A percentile compares a stretch with the other conserved stretches of the same genome.
Conservation (phyloP, 345 rosid species). For the Ceriops zippeliana region DNA sequence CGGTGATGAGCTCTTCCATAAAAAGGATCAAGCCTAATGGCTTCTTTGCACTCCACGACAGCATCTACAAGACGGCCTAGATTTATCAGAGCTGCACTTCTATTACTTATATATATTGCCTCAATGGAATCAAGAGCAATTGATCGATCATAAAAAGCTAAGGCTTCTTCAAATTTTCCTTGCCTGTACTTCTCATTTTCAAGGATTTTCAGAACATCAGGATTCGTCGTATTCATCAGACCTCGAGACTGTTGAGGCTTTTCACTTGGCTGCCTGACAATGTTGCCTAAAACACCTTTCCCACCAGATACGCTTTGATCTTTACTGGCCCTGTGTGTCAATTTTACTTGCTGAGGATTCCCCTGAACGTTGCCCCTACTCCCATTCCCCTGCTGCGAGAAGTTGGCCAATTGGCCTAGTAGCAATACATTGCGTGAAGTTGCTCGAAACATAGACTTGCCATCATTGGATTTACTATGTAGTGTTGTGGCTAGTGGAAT, state of each 20-base stretch:
- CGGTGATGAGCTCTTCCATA: constrained; percentile 68
- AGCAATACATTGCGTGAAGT: constrained; percentile 35
- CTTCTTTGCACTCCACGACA: constrained; percentile 64
- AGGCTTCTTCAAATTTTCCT: constrained; percentile 71
- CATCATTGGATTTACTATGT: constrained; percentile 16
- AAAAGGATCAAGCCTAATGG: constrained; percentile 57
- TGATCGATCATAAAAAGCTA: constrained; percentile 68
- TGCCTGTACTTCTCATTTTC: constrained; percentile 78
- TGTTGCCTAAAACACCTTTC: constrained; percentile 61
- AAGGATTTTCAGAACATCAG: constrained; percentile 58
- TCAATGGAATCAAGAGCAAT: constrained; percentile 58
- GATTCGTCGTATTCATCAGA: constrained; percentile 36
- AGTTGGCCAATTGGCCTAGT: constrained; percentile 36
- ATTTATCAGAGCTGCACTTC: constrained; percentile 74
- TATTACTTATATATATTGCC: constrained; percentile 70
- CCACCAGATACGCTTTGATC: constrained; percentile 27
- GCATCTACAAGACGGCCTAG: constrained; percentile 76
- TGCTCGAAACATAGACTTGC: constrained; percentile 32
- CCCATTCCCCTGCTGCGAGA: constrained; percentile 30
- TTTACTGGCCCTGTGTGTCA: constrained; percentile 26
- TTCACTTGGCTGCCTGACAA: constrained; percentile 45
- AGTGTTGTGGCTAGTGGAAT: constrained; percentile 9
- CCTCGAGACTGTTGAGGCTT: constrained; percentile 23
- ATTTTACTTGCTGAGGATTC: constrained; percentile 20
- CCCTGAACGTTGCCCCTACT: constrained; percentile 16